These are phyloP conservation scores for Monilinia vaccinii-corymbosi DNA, from an alignment of 2,329 filamentous ascomycete genomes.

Conservation along the genomic window DNA sequence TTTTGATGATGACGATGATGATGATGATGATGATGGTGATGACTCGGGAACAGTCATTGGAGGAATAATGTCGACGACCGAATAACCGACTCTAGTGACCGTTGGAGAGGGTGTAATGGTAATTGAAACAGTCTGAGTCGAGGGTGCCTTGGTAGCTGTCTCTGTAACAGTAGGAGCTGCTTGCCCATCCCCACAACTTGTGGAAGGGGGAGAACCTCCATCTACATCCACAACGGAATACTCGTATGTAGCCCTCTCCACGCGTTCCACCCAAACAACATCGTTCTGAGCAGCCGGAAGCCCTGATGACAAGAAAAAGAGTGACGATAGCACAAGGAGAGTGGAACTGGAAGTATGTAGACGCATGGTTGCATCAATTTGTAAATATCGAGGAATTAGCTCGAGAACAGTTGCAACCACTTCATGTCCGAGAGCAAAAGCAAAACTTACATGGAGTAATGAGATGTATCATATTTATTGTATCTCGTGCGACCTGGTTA, in stretches of 20 bases:
- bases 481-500: conserved; percentile 14
- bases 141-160: conserved; percentile 18
- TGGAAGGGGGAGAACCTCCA: conserved; percentile 22
- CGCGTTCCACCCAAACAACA: conserved; percentile 8
- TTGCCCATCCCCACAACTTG: conserved; percentile 7
- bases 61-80: conserved; percentile 24
- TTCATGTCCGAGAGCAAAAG: conserved; percentile 6
- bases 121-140: conserved; percentile 20
- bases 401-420: background rate
- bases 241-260: conserved; percentile 24
- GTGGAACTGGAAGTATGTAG: conserved; percentile 18
- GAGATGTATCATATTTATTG: conserved; percentile 12
- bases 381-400: background rate
- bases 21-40: conserved; percentile 2
- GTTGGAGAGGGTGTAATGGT: conserved; percentile 22
- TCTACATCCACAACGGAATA: conserved; percentile 31
- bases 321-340: conserved; percentile 22
- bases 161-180: conserved; percentile 17
- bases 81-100: conserved; percentile 21
- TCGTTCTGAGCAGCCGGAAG: conserved; percentile 20
- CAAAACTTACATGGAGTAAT: conserved; percentile 12
- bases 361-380: conserved; percentile 19
- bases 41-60: conserved; percentile 16
- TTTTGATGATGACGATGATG: conserved; percentile 5
- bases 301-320: conserved; percentile 20